Conservation (phyloP, 495 filamentous ascomycete genomes). For the Cercophora sp. region DNA sequence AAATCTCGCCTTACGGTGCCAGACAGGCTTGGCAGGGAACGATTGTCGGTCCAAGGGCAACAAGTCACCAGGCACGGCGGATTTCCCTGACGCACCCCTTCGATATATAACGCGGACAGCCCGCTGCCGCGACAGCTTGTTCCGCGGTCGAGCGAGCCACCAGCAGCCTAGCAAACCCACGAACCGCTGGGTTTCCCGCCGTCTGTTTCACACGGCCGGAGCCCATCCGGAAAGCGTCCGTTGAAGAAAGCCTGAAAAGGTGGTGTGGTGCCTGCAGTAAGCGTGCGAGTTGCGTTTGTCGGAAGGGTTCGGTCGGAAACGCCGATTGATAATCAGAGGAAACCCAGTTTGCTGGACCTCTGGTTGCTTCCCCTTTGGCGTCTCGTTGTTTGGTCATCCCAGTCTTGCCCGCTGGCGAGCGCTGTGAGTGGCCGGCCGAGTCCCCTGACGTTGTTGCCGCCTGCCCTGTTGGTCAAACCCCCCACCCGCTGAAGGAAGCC, state of each 20-base stretch:
- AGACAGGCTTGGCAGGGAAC: constrained; percentile 29
- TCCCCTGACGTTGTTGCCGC: constrained; percentile 20
- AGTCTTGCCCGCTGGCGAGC: constrained; percentile 12
- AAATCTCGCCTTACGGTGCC: constrained; percentile 26
- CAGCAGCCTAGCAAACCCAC: constrained; percentile 1
- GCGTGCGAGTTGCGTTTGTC: constrained; percentile 15
- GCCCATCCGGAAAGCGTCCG: background rate
- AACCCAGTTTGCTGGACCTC: constrained; percentile 13
- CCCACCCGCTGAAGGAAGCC: constrained; percentile 6
- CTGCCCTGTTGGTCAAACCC: constrained; percentile 12
- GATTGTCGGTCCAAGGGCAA: constrained; percentile 11
- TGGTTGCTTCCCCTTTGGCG: constrained; percentile 1
- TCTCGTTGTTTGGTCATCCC: constrained; percentile 6
- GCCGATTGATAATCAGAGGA: constrained; percentile 15
- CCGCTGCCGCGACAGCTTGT: background rate
- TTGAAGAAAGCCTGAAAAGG: too few species aligned
- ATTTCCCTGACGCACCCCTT: too few species aligned
- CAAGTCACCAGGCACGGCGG: constrained; percentile 1
- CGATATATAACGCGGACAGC: constrained; percentile 10
- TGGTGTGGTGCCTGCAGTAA: constrained; percentile 13
- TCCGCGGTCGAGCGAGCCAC: constrained; percentile 2
- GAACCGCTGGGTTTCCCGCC: background rate
- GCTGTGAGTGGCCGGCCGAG: constrained; percentile 13
- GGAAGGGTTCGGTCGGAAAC: constrained; percentile 16
- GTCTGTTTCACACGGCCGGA: constrained; percentile 9